Base-by-base conservation (phyloP, 495 filamentous ascomycete genomes). In the Aspergillus kassunensis region DNA sequence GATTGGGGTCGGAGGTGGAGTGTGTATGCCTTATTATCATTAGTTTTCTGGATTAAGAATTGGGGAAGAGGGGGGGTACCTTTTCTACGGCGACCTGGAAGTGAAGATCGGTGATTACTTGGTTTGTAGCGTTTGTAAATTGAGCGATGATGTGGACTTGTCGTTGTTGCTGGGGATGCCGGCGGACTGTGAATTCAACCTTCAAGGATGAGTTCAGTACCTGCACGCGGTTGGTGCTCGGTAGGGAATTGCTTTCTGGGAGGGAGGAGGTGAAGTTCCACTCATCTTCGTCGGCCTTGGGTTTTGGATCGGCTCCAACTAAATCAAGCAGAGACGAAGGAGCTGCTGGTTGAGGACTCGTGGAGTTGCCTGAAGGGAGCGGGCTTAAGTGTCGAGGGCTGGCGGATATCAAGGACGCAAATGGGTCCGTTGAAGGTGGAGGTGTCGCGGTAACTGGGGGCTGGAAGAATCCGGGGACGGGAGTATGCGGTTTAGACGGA, bases 21-120 rank as follows among this genome's bases (percentile, higher is more conserved):
- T 27, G 84, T 82, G 59, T 88, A 92, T 29, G 84, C 83, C 92
- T 95, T 24, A 16, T 37, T 8, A 13, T 18, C 8, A 36, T 39
- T 37, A 37, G 9, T 9, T 15, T 29, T n/a, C 16, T 16, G n/a
- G 33, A 1, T 5, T 16, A 5, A 23, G 27, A 11, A 10, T 11
- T 13, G n/a, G 27, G 1, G 35, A 10, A 29, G 6, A 23, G 21
- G 13, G 23, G 11, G 59, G 72, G 58, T 72, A 95, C 93, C 81
- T 91, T 97, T 30, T 91, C 91, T 7, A 96, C 92, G 3, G 93
- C 93, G 47, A 92, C 78, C 66, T 95, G 88, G 63, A 97, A 96
- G 40, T 91, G 90, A 33, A 97, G 72, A 40, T 95, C 89, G 1
- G 80, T 76, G 33, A 98, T 79, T 0, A 79, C 76, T 56, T 86